Base-by-base conservation (phyloP, 495 filamentous ascomycete genomes). In the Podospora fimiseda region DNA sequence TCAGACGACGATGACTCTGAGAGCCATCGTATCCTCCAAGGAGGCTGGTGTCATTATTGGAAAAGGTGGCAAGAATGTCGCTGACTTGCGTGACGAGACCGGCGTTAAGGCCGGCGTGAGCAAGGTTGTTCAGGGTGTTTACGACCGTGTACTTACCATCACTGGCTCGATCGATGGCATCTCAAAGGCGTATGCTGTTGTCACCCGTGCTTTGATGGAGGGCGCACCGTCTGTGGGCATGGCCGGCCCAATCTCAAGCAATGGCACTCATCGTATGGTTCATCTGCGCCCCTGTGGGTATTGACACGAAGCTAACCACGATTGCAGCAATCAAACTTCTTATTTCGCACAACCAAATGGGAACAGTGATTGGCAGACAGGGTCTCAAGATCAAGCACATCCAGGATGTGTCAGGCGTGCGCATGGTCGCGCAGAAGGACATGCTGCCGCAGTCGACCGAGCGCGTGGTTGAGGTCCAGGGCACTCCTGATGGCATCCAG, bases 391-490 rank as follows among this genome's bases (percentile, higher is more conserved):
- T 98, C 76, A 98, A 98, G 80, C 87, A 95, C 69, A 98, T 98
- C 60, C 93, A 98, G 69, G 94, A 98, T 71, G 84, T 85, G 9
- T 97, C 94, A 2, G 90, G 91, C 56, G 92, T 96, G 51, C 89
- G 93, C 59, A 97, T 98, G 93, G 90, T 97, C 27, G 93, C 93
- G 44, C 91, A 96, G 69, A 98, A 98, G 74, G 93, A 98, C 64
- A 97, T 98, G 93, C 84, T 97, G 27, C 93, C 93, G 21, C 93
- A 97, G 68, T 98, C 93, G 11, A 98, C 93, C n/a, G 93, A 98
- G 73, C 87, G 93, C 43, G 88, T 98, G 59, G 94, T 98, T 50
- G 94, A 97, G 66, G 87, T 98, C 46, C 87, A 92, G 67, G 93
- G 93, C 60, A 89, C 84, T 6, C 88, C 93, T 23, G 89, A 93